Evolutionary conservation across 805 yeast genomes (phyloP), one percentile per base, ranked within the genome.

Genomic region (Kuraishia cidri): DNA sequence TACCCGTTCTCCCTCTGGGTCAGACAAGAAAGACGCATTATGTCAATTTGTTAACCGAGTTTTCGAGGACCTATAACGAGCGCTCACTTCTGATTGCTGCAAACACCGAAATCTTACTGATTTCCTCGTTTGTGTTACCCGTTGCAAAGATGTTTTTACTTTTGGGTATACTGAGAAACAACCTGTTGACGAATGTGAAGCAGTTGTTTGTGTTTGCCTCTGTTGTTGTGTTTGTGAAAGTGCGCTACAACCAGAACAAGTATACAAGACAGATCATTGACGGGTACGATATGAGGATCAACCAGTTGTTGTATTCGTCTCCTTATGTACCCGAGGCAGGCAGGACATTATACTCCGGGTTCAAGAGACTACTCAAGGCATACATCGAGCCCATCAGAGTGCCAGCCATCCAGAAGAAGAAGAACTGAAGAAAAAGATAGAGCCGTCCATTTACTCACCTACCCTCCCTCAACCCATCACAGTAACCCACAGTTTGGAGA

Each of bases 241-340:
- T 75, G 36, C 67, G 87, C 50, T 79, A 56, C 44, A 66, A 67
- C 45, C 74, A 72, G 44, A 73, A 73, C 29, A 63, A 64, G 32
- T 66, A 69, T 38, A 74, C 80, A 34, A 67, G 77, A 46, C 44
- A 56, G 6, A 52, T 77, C 6, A 52, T 76, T 29, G 54, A 56
- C 10, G 66, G 66, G 33, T 65, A 67, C 42, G 71, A 75, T 37
- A 43, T 50, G 35, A 59, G 54, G 39, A 46, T 66, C 13, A 66
- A 60, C 37, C 56, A 48, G 27, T 31, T 57, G n/a, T 31, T 68
- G 12, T 49, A 47, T 40, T 41, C 56, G 26, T 43, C 45, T 25
- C 62, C 61, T 11, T 39, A 48, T 17, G 40, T 67, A n/a, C 72
- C 75, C 16, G 38, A 47, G 7, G 21, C 31, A 4, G n/a, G 47